Evolutionary conservation across 2,329 filamentous ascomycete species (phyloP).

Genomic region (Fusarium veterinarium): DNA sequence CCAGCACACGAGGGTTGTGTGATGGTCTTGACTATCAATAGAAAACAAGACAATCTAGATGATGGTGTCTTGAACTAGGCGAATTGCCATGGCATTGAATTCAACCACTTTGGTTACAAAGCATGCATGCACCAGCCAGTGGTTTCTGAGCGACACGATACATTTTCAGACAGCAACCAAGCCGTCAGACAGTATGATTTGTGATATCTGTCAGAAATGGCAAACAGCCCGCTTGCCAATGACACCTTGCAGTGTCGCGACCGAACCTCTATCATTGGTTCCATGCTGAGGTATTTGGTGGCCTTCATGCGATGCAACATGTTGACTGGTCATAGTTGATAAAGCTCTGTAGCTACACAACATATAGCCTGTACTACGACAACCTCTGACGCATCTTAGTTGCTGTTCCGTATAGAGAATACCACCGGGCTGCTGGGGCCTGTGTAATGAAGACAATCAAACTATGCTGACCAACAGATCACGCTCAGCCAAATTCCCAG

Average conservation of each 20-base stretch:
- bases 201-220: slow-evolving; percentile 22
- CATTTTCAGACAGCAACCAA: slow-evolving; percentile 3
- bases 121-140: slow-evolving; percentile 14
- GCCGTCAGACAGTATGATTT: slow-evolving; percentile 23
- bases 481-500: slow-evolving; percentile 3
- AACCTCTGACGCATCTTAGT: slow-evolving; percentile 8
- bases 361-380: slow-evolving; percentile 6
- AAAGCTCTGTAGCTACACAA: slow-evolving; percentile 2
- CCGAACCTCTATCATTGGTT: slow-evolving; percentile 12
- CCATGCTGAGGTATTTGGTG: not conserved
- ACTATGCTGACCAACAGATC: slow-evolving; percentile 14
- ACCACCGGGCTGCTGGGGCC: slow-evolving; percentile 17
- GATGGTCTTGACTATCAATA: not conserved
- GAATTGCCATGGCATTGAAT: slow-evolving; percentile 14
- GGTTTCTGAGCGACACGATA: not conserved
- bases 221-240: slow-evolving; percentile 9
- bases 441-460: slow-evolving; percentile 29
- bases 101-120: not conserved
- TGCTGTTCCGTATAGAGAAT: slow-evolving; percentile 13
- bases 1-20: slow-evolving; percentile 17
- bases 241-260: slow-evolving; percentile 1
- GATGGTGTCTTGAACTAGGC: not conserved
- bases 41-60: slow-evolving; percentile 32
- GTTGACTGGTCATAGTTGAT: slow-evolving; percentile 24
- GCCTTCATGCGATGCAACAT: slow-evolving; percentile 21